phyloP scores from a whole-genome alignment of 2,329 filamentous ascomycete genomes.

The Daldinia sp. region DNA sequence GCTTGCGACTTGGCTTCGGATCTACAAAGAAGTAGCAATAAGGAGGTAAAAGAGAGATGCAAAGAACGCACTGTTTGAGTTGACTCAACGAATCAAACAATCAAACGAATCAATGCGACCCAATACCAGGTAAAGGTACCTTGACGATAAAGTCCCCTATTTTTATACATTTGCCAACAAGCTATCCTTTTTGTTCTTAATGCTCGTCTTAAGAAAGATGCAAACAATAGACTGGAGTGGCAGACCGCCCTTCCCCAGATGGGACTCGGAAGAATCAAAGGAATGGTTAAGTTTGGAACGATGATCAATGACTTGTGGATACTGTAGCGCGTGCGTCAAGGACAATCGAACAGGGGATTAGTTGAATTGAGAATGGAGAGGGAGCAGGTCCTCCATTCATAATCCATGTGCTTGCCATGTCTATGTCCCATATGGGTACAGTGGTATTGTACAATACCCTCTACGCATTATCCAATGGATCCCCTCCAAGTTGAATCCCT shows the following conservation, averaged over 20 bases:
- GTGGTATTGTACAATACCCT: not conserved
- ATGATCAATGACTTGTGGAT: constrained; percentile 32
- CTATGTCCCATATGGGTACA: not conserved
- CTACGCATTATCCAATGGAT: no score
- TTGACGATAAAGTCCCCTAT: not conserved
- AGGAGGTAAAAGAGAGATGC: not conserved
- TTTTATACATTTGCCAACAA: not conserved
- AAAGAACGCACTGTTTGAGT: constrained; percentile 2
- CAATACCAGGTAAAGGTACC: no score
- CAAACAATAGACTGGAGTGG: constrained; percentile 16
- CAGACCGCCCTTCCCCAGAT: constrained; percentile 33
- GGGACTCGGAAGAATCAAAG: constrained; percentile 32
- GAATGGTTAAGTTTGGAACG: constrained; percentile 20
- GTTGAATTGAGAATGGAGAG: constrained; percentile 1
- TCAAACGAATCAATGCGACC: not conserved
- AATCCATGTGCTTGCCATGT: constrained; percentile 2
- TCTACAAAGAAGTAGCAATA: constrained; percentile 19
- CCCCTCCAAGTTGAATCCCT: no score
- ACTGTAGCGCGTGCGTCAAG: constrained; percentile 14
- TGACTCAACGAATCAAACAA: constrained; percentile 7
- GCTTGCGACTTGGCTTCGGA: constrained; percentile 28
- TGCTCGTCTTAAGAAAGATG: constrained; percentile 3
- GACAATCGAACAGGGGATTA: constrained; percentile 14
- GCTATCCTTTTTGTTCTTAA: not conserved
- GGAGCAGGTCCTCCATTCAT: not conserved